These are phyloP conservation scores for Pinus tabuliformis DNA, from an alignment of 75 land plant species.

Conservation along the genomic window DNA sequence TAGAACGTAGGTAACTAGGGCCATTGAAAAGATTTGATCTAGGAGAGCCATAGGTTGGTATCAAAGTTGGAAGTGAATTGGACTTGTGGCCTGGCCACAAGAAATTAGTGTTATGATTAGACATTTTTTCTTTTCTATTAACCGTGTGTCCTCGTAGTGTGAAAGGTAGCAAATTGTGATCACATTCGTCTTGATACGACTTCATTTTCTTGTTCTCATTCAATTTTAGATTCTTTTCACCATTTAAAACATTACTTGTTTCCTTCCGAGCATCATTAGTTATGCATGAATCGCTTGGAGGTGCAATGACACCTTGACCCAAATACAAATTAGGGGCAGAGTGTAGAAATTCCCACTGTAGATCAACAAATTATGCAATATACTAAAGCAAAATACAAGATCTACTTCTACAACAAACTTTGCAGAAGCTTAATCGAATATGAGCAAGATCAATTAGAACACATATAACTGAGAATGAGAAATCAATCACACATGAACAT, in stretches of 20 bases:
- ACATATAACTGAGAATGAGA: too few species aligned
- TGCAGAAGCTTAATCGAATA: too few species aligned
- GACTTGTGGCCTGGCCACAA: background rate
- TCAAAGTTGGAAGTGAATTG: background rate
- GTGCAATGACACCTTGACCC: background rate
- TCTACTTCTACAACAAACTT: too few species aligned
- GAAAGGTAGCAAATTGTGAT: background rate
- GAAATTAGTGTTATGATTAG: background rate
- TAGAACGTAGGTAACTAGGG: background rate
- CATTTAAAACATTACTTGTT: background rate
- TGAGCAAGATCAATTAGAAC: too few species aligned
- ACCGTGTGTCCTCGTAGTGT: background rate
- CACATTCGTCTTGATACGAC: background rate
- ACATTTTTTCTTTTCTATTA: background rate
- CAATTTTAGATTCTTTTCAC: background rate
- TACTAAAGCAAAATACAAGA: too few species aligned
- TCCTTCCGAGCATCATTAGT: background rate
- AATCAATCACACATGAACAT: too few species aligned
- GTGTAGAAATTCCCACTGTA: too few species aligned
- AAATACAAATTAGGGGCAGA: background rate
- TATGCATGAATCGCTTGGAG: constrained; percentile 5
- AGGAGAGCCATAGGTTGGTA: constrained; percentile 1
- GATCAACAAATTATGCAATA: too few species aligned
- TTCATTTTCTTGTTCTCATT: background rate
- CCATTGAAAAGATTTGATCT: background rate